Evolutionary conservation across 257 asterid genomes (phyloP), one percentile per base, ranked within the genome.

Genomic region (Forsythia viridissima): DNA sequence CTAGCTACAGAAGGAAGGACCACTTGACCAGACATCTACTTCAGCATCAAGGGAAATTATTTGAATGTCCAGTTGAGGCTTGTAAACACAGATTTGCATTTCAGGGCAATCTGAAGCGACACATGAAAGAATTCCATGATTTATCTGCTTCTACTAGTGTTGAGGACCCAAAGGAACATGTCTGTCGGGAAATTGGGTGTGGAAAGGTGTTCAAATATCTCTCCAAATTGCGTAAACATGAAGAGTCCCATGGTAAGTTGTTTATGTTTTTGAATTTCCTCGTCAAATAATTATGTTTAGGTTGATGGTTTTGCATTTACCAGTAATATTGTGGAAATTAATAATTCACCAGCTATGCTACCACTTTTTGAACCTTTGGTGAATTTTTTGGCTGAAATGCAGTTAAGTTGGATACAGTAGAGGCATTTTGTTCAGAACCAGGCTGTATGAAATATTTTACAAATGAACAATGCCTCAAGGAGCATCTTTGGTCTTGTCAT

Each of bases 381-480:
- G 80, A 67, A 63, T 15, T 41, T 76, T 61, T 73, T 72, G 63
- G 63, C 37, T 42, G 46, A 37, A 30, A 30, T 88, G 89, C 96
- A 96, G 98, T 93, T 57, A 92, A 87, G 83, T 82, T 93, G 88
- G 90, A 92, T 38, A 73, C 96, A 0, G 84, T 89, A 40, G 99
- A 96, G 85, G 94, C 94, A 13, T 76, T 90, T 16, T 95, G 99
- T 82, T 72, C 90, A 4, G 98, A 92, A 79, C 92, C 93, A 10
- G 94, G 88, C 30, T 96, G 99, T 86, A 88, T 96, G 97, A 93
- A 90, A 72, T 89, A 85, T 72, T 96, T 93, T 81, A 86, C 92
- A 8, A 92, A 92, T 43, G 92, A 85, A 77, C 79, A 85, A 81
- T 92, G 94, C 79, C 96, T 96, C 34, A 92, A 82, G 85, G 96